Percentiles rank a stretch among this genome's conserved stretches.
Evolutionary conservation across 441 rosid species (phyloP).

Genomic region (Cnidoscolus chayamansa): DNA sequence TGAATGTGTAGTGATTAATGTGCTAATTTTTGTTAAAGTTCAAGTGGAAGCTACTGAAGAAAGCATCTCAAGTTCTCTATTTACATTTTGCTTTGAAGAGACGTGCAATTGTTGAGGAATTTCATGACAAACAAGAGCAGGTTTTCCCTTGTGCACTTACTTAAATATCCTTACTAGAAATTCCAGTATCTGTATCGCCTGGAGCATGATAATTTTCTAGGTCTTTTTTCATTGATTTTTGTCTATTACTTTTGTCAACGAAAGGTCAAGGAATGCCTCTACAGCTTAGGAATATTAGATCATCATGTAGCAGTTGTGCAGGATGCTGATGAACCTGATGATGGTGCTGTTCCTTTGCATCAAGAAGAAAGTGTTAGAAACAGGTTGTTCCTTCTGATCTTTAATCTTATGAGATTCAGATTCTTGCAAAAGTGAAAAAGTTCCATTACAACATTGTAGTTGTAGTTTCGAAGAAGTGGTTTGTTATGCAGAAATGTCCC

Average conservation of each 20-base stretch:
- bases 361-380: slow-evolving; percentile 70
- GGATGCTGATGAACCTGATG: slow-evolving; percentile 88
- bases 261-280: slow-evolving; percentile 99
- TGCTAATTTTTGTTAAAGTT: slow-evolving; percentile 48
- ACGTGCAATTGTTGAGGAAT: slow-evolving; percentile 81
- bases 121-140: slow-evolving; percentile 99
- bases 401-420: neutral
- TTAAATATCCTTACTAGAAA: neutral
- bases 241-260: slow-evolving; percentile 10
- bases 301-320: slow-evolving; percentile 62
- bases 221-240: neutral
- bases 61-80: slow-evolving; percentile 85
- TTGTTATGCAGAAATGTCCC: slow-evolving; percentile 80
- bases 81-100: slow-evolving; percentile 91
- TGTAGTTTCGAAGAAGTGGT: slow-evolving; percentile 16
- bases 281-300: slow-evolving; percentile 91
- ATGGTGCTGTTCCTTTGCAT: slow-evolving; percentile 64
- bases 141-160: slow-evolving; percentile 34
- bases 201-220: neutral
- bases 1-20: neutral
- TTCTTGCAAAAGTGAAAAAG: neutral
- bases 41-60: slow-evolving; percentile 83
- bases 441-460: slow-evolving; percentile 11
- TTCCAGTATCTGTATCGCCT: neutral
- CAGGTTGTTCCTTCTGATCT: slow-evolving; percentile 42